A percentile compares a stretch with the other conserved stretches of the same genome.
These are phyloP conservation scores for Cicer arietinum DNA, from an alignment of 306 rosid genomes.

Conservation along the genomic window DNA sequence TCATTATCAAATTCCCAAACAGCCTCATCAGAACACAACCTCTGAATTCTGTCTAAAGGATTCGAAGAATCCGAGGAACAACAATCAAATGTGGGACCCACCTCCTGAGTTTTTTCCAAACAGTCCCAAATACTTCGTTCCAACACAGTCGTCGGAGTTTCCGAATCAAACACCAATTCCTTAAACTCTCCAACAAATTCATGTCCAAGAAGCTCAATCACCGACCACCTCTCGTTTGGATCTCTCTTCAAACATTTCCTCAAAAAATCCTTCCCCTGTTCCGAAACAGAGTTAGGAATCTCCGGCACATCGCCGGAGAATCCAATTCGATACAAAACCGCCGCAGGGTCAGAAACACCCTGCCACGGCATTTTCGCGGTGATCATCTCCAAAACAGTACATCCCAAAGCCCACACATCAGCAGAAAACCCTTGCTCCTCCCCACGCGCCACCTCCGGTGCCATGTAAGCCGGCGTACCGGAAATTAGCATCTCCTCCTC, in stretches of 20 bases:
- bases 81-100: conserved; percentile 34
- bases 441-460: conserved; percentile 96
- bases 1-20: conserved; percentile 53
- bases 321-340: conserved; percentile 66
- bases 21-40: conserved; percentile 46
- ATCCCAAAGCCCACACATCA: conserved; percentile 94
- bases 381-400: conserved; percentile 80
- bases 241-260: conserved; percentile 68
- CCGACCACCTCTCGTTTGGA: conserved; percentile 74
- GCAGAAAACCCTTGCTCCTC: conserved; percentile 78
- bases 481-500: conserved; percentile 39
- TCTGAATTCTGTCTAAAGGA: conserved; percentile 54
- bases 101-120: conserved; percentile 35
- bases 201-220: conserved; percentile 67
- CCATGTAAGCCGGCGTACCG: conserved; percentile 88
- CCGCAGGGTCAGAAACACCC: conserved; percentile 58
- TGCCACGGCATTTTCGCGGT: conserved; percentile 75
- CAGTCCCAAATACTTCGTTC: conserved; percentile 61
- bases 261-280: conserved; percentile 76
- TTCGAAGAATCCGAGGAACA: conserved; percentile 36
- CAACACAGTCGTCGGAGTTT: conserved; percentile 72
- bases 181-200: conserved; percentile 55
- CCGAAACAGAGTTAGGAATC: conserved; percentile 63
- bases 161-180: conserved; percentile 40
- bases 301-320: conserved; percentile 65